Evolutionary conservation across 2,329 filamentous ascomycete species (phyloP).

Genomic region (Trichophyton verrucosum): DNA sequence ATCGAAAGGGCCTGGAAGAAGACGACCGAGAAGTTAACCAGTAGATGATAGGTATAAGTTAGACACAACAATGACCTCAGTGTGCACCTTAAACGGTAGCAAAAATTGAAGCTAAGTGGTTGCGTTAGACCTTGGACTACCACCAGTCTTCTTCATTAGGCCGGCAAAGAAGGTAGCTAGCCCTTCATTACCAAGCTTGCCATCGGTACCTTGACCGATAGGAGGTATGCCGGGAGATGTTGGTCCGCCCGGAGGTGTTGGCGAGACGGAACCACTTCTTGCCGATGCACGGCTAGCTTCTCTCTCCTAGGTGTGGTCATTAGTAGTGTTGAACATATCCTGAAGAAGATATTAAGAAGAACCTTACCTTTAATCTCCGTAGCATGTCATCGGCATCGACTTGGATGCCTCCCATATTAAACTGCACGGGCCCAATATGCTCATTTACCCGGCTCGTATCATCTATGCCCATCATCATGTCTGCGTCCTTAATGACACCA

Average conservation of each 20-base stretch:
- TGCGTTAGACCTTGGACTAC: slow-evolving; percentile 28
- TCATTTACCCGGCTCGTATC: slow-evolving; percentile 46
- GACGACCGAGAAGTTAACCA: not conserved
- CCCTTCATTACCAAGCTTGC: slow-evolving; percentile 47
- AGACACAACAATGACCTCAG: not conserved
- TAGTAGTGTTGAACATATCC: not conserved
- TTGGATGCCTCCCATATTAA: slow-evolving; percentile 96
- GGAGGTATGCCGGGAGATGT: slow-evolving; percentile 15
- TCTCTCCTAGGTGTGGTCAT: slow-evolving; percentile 26
- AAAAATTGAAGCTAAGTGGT: slow-evolving; percentile 8
- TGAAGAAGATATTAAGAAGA: slow-evolving; percentile 1
- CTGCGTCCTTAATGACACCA: slow-evolving; percentile 21
- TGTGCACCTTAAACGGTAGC: no score
- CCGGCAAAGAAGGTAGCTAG: slow-evolving; percentile 49
- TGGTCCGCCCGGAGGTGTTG: slow-evolving; percentile 17
- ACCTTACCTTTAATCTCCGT: slow-evolving; percentile 61
- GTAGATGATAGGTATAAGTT: not conserved
- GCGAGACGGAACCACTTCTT: slow-evolving; percentile 22
- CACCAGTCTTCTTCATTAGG: slow-evolving; percentile 41
- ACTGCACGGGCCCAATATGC: slow-evolving; percentile 87
- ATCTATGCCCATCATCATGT: slow-evolving; percentile 25
- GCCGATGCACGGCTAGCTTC: slow-evolving; percentile 30
- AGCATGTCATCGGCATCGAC: slow-evolving; percentile 91
- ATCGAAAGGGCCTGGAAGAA: not conserved
- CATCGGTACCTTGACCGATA: slow-evolving; percentile 22